Evolutionary conservation across 441 rosid genomes (phyloP), one percentile per base, ranked within the genome.

Genomic region (Hypseocharis bilobata): DNA sequence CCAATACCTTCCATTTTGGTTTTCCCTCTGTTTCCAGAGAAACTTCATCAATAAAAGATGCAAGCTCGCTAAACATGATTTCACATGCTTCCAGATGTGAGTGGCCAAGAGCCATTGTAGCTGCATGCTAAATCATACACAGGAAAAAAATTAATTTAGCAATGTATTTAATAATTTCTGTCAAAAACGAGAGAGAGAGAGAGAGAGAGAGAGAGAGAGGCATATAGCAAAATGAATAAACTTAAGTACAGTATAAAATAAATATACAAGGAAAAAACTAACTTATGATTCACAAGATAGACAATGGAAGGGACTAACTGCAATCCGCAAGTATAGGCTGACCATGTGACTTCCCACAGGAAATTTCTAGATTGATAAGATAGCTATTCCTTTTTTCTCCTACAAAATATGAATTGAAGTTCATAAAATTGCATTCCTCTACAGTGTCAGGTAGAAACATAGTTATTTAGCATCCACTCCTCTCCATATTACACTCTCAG

Each of bases 51-150:
- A 95, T 85, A 71, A 86, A 89, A 74, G 98, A 83, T 67, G 96
- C 81, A 62, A 95, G 92, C 80, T 89, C 97, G 49, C 84, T 80
- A 69, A 91, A 92, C 98, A 95, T 95, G 62, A 84, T 84, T 81
- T 95, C 98, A 75, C 99, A 95, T 44, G 96, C 89, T 81, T 95
- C 99, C 77, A 94, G 83, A 81, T 89, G 99, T 27, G 99, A 91
- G 79, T 86, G 96, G 60, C 99, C 99, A 13, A 95, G 99, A 66
- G 97, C 98, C 96, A 89, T 86, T 68, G 98, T 89, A 56, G 98
- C 97, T 68, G 96, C 95, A 81, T 89, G 91, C 99, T 95, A 72
- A 77, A 78, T 38, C 29, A 38, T 23, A 71, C 26, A 51, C 28
- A 52, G n/a, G 29, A 76, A 64, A 67, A 55, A 63, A 70, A 74